These are phyloP conservation scores for Fragilaria crotonensis DNA, from an alignment of 108 stramenopile genomes.

Conservation along the genomic window DNA sequence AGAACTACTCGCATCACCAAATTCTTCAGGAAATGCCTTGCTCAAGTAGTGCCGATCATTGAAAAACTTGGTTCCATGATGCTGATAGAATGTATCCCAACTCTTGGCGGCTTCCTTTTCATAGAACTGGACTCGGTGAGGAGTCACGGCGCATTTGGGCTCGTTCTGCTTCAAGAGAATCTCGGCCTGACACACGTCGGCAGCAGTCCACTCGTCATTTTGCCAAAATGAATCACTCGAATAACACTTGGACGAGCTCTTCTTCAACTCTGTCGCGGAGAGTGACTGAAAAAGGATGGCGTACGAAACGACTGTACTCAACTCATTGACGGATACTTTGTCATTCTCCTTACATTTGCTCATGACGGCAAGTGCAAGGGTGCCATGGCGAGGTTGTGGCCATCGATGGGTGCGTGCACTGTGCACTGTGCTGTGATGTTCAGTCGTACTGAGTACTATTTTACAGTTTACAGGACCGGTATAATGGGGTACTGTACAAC, in stretches of 20 bases:
- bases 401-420: too few species aligned
- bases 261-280: neutral
- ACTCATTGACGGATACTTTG: neutral
- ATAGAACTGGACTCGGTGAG: neutral
- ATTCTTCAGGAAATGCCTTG: slow-evolving; percentile 68
- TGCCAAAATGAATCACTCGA: neutral
- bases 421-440: too few species aligned
- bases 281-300: neutral
- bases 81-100: slow-evolving; percentile 75
- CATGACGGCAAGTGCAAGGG: too few species aligned
- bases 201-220: slow-evolving; percentile 3
- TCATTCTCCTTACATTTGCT: too few species aligned
- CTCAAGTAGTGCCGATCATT: slow-evolving; percentile 85
- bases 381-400: too few species aligned
- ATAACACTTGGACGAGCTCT: neutral
- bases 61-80: slow-evolving; percentile 69
- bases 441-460: too few species aligned
- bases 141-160: neutral
- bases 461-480: too few species aligned
- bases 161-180: neutral
- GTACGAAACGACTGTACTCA: neutral
- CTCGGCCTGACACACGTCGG: neutral
- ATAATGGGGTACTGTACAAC: too few species aligned
- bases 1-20: slow-evolving; percentile 25
- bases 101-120: slow-evolving; percentile 28